phyloP scores from a whole-genome alignment of 306 rosid genomes.

The Vicia villosa region DNA sequence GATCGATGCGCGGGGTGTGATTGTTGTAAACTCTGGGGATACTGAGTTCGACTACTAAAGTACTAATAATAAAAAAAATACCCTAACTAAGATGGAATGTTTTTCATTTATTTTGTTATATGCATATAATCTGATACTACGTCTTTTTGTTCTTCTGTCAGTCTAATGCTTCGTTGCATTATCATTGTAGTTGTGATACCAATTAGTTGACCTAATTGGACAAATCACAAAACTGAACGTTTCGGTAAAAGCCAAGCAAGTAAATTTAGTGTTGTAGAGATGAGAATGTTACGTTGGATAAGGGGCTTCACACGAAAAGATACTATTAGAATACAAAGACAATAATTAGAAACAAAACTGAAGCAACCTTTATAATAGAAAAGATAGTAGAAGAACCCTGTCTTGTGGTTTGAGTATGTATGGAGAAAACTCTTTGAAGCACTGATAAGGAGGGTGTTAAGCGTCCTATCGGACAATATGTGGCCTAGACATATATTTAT shows the following conservation, averaged over 20 bases:
- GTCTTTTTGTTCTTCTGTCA: not conserved
- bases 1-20: not conserved
- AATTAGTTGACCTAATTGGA: not conserved
- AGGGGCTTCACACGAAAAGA: not conserved
- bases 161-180: conserved; percentile 5
- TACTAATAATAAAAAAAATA: not conserved
- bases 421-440: not conserved
- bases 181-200: conserved; percentile 6
- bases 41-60: not conserved
- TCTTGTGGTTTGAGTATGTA: not conserved
- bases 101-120: not conserved
- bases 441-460: not conserved
- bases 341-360: not conserved
- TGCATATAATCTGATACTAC: not conserved
- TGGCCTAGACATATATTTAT: too few species aligned
- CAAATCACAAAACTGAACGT: not conserved
- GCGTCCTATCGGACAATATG: too few species aligned
- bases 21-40: not conserved
- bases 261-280: not conserved
- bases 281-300: not conserved
- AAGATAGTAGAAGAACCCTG: not conserved
- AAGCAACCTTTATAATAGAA: not conserved
- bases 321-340: not conserved
- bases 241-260: not conserved
- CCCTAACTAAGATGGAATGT: not conserved